Base-by-base conservation (phyloP, 768 basidiomycete species). In the Serpula lacrymans region DNA sequence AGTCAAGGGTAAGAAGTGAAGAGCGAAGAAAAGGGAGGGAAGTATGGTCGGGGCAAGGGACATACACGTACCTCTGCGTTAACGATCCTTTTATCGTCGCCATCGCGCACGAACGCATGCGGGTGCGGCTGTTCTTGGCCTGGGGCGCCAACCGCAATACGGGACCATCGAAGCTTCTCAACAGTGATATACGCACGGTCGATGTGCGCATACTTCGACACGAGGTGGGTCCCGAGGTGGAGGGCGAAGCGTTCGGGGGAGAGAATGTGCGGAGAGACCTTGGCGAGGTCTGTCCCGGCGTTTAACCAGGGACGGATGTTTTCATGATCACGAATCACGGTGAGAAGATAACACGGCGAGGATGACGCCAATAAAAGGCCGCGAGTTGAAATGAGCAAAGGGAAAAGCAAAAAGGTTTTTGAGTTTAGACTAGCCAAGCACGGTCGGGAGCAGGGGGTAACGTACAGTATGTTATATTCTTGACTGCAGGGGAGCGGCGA, bases 51-150 rank as follows among this genome's bases (percentile, higher is more conserved):
- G 14, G n/a, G n/a, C 2, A 51, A 34, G 2, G 16, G 47, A 40
- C 31, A 40, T 13, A 7, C 16, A 59, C 65, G 39, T 37, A 83
- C 78, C 60, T 77, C 73, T 11, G 73, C 79, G 14, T 77, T 75
- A 5, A 82, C 73, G 23, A 83, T 57, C 4, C 80, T 72, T 69
- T 88, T 95, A 58, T 98, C 94, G 3, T 93, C 89, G 2, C 94
- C 95, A 51, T 97, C 90, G 17, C 94, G 72, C 42, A 75, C 70
- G 63, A 95, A 98, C 12, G 90, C 78, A 58, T 94, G 89, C 6
- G 77, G 59, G 59, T 97, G 93, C 2, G 68, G 68, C 45, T 70
- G 42, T 3, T 58, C 47, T 34, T 68, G 58, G 24, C 65, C 66
- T 29, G 46, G 49, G 6, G 62, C 69, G 5, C 66, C 59, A 25